Evolutionary conservation across 805 yeast genomes (phyloP), one percentile per base, ranked within the genome.

Genomic region (Kodamaea fukazawae): DNA sequence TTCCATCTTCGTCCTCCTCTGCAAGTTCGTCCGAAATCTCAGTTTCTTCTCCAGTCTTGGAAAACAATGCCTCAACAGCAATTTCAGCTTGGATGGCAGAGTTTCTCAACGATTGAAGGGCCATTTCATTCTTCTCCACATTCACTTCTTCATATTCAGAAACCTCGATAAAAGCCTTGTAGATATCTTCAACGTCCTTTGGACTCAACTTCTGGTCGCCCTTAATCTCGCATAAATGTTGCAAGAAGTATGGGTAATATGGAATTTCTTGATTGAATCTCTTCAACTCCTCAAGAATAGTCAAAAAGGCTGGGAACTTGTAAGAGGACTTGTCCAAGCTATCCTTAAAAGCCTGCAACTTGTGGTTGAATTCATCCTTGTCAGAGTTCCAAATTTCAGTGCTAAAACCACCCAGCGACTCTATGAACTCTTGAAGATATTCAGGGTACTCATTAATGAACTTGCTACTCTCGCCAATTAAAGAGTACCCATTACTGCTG

Each of bases 191-290:
- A 7, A 50, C 48, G 26, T 51, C 54, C 4, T 22, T 14, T 6
- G 43, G 28, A 9, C 44, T 28, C 22, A 35, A 9, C 20, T 40
- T 43, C 7, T 10, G 9, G 28, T 43, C 42, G 13, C 32, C 25
- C 18, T 48, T 42, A 17, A 44, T 46, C 29, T 48, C 47, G 42
- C 40, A 47, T 32, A 54, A 46, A 14, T 48, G 44, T 23, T 48
- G 46, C 22, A 56, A 44, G 31, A 54, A 53, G 23, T 29, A 32
- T 10, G 59, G 58, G 44, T 49, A 57, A 20, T 47, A 43, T 13
- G 48, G 49, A 32, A 57, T 48, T 22, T 50, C 42, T 2, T 36
- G 10, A 34, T 55, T 56, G 32, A 47, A 52, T 3, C 20, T 26
- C 25, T 42, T 41, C 38, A 57, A 41, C 12, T 43, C 40, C 2